Conservation (phyloP, 2,329 filamentous ascomycete genomes). For the Cladophialophora bantiana region DNA sequence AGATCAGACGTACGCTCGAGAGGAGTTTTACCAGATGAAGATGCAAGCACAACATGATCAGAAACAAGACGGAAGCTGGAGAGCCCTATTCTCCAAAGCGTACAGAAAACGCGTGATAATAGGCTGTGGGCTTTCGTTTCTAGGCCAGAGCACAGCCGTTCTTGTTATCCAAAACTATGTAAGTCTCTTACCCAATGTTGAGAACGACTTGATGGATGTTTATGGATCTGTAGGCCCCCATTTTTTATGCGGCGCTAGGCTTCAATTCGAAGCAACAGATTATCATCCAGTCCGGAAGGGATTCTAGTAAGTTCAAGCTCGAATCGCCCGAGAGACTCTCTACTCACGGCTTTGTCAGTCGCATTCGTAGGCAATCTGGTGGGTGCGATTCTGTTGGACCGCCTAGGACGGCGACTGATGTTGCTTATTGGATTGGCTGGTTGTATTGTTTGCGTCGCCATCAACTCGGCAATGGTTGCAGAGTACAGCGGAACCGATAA, state of each 20-base stretch:
- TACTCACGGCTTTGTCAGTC: neutral
- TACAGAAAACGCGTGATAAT: neutral
- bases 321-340: neutral
- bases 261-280: neutral
- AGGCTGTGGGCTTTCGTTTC: neutral
- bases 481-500: constrained; percentile 5
- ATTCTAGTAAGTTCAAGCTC: neutral
- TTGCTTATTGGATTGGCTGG: constrained; percentile 24
- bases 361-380: neutral
- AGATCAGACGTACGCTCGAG: constrained; percentile 46
- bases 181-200: neutral
- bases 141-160: constrained; percentile 9
- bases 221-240: neutral
- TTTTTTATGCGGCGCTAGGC: constrained; percentile 3
- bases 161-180: constrained; percentile 11
- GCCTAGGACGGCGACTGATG: constrained; percentile 54
- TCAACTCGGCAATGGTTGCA: constrained; percentile 15
- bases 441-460: neutral
- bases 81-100: neutral
- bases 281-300: neutral
- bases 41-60: constrained; percentile 52
- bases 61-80: neutral
- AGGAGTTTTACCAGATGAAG: constrained; percentile 54
- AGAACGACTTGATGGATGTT: neutral
- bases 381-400: constrained; percentile 54